Evolutionary conservation across 177 flowering plant genomes (phyloP), one percentile per base, ranked within the genome.

Genomic region (Vitis hybrid): DNA sequence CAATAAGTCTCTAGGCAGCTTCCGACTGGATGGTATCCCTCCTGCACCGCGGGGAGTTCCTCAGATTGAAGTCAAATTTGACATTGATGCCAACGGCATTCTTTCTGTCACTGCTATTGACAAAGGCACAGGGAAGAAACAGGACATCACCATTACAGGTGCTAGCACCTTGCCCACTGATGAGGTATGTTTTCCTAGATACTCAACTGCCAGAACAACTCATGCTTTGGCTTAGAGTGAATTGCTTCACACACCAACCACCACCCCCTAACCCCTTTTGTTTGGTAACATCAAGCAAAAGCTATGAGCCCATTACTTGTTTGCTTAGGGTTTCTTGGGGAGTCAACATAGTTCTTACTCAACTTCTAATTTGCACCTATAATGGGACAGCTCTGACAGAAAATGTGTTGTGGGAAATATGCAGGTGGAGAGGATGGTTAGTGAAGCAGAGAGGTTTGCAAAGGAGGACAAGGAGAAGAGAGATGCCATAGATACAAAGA

Each of bases 21-120:
- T 95, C 92, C 98, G 98, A 1, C 74, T 94, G 11, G 97, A 94
- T 76, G 98, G 99, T 30, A 95, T 95, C 30, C 97, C 98, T 0
- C 99, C 99, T 1, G 97, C 98, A 15, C 98, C 97, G 1, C 96
- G 99, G 40, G 99, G 99, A 56, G 98, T 95, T 64, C 99, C 99
- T 5, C 99, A 94, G 64, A 93, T 93, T 68, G 97, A 93, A 66
- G 99, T 94, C 49, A 90, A 89, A 57, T 94, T 94, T 70, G 98
- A 93, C 74, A 92, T 94, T 72, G 98, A 94, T 80, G 98, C 97
- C 67, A 91, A 94, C 66, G 98, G 99, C 30, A 91, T 93, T 65
- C 94, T 94, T 12, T 94, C 99, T 19, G 96, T 94, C 32, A 66
- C 92, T 40, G 99, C 98, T 11, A 66, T 89, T 18, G 98, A 94